Base-by-base conservation (phyloP, 2,329 filamentous ascomycete genomes). In the Clathrospora elynae region DNA sequence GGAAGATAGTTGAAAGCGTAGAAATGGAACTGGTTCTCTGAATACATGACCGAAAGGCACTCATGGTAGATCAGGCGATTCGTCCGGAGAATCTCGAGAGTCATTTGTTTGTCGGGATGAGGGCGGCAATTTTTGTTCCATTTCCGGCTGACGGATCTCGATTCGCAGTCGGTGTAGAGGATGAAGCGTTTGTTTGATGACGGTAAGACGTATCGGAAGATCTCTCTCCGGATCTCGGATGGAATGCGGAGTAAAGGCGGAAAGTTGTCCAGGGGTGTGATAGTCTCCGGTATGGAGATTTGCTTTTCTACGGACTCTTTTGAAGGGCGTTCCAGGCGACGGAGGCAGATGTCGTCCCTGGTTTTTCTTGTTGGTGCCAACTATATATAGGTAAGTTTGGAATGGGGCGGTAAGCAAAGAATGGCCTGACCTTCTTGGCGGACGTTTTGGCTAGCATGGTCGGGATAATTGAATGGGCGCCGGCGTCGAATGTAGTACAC, bases 141-240 rank as follows among this genome's bases (percentile, higher is more conserved):
- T 37, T 63, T 68, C 39, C 64, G 64, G 51, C 68, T 71, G 36
- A 76, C 54, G 7, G 58, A 59, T 12, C 55, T 65, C 6, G 68
- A 53, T 16, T 72, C 68, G 49, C 72, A 72, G 53, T 74, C 68
- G 20, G 73, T 76, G 55, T 73, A 72, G 46, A 78, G 64, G 9
- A 74, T 67, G 45, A 77, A 73, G 13, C 74, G 70, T 25, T 70
- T 73, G 44, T 67, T 66, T 10, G 65, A 66, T 17, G 62, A 66
- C 4, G 68, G 68, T 10, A 71, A 51, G 23, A 71, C 53, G 51
- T 69, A 67, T 57, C 64, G 57, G 41, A 70, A 60, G 34, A 71
- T 71, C 35, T 70, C 66, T 35, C 66, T 61, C 14, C 68, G 60
- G 28, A 71, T 66, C 35, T 71, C 68, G 13, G 63, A 63, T 6